Conservation (phyloP, 495 filamentous ascomycete species). For the Clavariopsis aquatica region DNA sequence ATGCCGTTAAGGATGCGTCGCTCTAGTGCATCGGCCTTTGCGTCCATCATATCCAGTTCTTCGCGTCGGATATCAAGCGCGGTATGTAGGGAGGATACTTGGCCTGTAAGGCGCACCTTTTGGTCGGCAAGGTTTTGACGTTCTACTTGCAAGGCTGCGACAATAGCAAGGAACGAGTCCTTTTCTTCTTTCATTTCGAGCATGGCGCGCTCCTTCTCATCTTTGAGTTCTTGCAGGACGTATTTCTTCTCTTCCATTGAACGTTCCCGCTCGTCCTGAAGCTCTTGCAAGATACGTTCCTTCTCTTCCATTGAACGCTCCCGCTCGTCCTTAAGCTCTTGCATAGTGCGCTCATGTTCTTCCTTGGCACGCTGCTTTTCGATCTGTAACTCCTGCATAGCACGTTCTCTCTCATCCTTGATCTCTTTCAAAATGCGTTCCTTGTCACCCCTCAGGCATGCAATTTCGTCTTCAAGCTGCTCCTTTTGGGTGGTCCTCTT, state of each 20-base stretch:
- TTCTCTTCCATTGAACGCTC: not conserved
- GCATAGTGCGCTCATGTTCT: constrained; percentile 56
- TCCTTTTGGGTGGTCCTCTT: constrained; percentile 75
- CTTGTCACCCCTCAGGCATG: constrained; percentile 64
- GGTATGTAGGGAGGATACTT: constrained; percentile 84
- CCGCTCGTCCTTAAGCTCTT: constrained; percentile 35
- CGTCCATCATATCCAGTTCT: constrained; percentile 86
- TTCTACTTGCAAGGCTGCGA: constrained; percentile 47
- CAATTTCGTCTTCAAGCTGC: constrained; percentile 71
- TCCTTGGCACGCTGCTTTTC: constrained; percentile 60
- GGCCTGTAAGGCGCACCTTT: constrained; percentile 74
- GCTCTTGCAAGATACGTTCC: constrained; percentile 40
- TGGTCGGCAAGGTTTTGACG: constrained; percentile 64
- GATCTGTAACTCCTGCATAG: constrained; percentile 63
- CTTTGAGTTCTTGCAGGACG: constrained; percentile 41
- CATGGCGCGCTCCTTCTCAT: constrained; percentile 43
- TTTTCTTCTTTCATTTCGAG: constrained; percentile 58
- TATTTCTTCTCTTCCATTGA: constrained; percentile 45
- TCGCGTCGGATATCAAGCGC: constrained; percentile 84
- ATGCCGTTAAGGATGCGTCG: constrained; percentile 91
- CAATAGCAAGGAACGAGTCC: constrained; percentile 37
- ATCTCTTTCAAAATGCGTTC: constrained; percentile 44
- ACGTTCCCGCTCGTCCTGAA: constrained; percentile 59
- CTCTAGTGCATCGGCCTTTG: constrained; percentile 81
- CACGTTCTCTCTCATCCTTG: constrained; percentile 66